phyloP scores from a whole-genome alignment of 2,329 filamentous ascomycete genomes.

The Capronia americana region DNA sequence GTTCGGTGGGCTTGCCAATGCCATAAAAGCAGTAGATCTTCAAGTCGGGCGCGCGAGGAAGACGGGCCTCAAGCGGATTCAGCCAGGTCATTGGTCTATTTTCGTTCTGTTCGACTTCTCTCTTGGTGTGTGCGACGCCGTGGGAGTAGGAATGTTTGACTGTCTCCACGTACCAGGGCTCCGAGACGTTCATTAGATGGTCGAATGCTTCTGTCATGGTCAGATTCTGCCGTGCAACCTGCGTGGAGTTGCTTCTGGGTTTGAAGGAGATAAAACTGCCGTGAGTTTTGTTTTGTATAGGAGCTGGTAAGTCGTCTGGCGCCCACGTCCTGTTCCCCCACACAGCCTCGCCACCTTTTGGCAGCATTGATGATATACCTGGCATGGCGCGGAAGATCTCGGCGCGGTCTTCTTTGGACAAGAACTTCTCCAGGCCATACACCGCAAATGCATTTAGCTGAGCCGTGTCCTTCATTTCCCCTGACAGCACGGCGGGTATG shows the following conservation, averaged over 20 bases:
- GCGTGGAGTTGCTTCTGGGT: slow-evolving; percentile 62
- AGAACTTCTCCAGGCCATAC: slow-evolving; percentile 93
- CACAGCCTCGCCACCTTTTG: slow-evolving; percentile 89
- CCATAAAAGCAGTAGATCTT: slow-evolving; percentile 98
- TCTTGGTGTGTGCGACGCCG: slow-evolving; percentile 79
- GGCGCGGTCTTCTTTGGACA: slow-evolving; percentile 86
- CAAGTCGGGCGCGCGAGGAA: slow-evolving; percentile 84
- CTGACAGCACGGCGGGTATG: slow-evolving; percentile 85
- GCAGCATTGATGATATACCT: slow-evolving; percentile 94
- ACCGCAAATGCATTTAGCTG: slow-evolving; percentile 96
- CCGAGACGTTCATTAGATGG: slow-evolving; percentile 78
- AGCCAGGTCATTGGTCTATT: slow-evolving; percentile 84
- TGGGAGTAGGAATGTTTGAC: slow-evolving; percentile 81
- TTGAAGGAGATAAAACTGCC: slow-evolving; percentile 88
- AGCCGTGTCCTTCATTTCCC: slow-evolving; percentile 98
- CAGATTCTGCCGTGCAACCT: slow-evolving; percentile 67
- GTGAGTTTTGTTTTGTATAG: slow-evolving; percentile 61
- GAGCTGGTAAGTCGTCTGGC: slow-evolving; percentile 82
- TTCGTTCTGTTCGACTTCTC: slow-evolving; percentile 83
- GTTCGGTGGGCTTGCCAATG: slow-evolving; percentile 90
- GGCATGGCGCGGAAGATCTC: slow-evolving; percentile 98
- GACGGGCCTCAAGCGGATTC: slow-evolving; percentile 89
- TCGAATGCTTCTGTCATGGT: slow-evolving; percentile 78
- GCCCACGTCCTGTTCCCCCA: slow-evolving; percentile 91
- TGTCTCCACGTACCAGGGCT: slow-evolving; percentile 82